phyloP scores from a whole-genome alignment of 139 green algal genomes.

The Chlamydomonas sphaeroides region DNA sequence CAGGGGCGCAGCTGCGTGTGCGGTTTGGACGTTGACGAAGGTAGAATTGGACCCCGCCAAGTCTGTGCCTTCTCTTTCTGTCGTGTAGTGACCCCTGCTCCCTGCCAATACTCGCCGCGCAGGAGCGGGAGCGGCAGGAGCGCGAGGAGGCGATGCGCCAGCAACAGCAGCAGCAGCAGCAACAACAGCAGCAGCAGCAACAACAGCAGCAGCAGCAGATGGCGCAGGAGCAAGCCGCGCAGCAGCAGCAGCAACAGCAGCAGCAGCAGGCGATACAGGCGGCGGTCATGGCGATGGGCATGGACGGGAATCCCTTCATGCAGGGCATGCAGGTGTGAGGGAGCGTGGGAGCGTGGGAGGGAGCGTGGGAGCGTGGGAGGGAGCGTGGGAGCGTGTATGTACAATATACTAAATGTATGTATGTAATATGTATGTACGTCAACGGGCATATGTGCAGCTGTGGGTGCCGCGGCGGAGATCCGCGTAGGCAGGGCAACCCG shows the following conservation, averaged over 20 bases:
- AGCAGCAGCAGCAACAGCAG: slow-evolving; percentile 6
- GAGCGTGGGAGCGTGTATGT: background rate
- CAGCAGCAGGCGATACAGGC: slow-evolving; percentile 2
- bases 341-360: too few relatives aligned
- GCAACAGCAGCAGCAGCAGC: slow-evolving; percentile 21
- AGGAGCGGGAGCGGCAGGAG: slow-evolving; percentile 10
- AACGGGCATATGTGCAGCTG: too few relatives aligned
- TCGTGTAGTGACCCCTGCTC: background rate
- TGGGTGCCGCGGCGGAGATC: too few relatives aligned
- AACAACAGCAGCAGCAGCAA: background rate
- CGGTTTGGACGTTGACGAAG: too few relatives aligned
- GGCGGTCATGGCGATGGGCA: background rate
- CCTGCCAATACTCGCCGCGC: background rate
- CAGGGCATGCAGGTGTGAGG: too few relatives aligned
- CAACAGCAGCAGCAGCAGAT: slow-evolving; percentile 15
- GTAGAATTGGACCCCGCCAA: too few relatives aligned
- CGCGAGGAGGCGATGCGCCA: background rate
- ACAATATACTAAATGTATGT: too few relatives aligned
- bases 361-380: background rate
- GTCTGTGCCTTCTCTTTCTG: too few relatives aligned
- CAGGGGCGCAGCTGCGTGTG: background rate
- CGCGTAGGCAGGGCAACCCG: too few relatives aligned
- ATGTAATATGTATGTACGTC: too few relatives aligned
- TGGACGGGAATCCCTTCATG: background rate
- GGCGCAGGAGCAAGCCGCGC: background rate